Conservation (phyloP, 192 early-diverging fungal species). For the Podila clonocystis region DNA sequence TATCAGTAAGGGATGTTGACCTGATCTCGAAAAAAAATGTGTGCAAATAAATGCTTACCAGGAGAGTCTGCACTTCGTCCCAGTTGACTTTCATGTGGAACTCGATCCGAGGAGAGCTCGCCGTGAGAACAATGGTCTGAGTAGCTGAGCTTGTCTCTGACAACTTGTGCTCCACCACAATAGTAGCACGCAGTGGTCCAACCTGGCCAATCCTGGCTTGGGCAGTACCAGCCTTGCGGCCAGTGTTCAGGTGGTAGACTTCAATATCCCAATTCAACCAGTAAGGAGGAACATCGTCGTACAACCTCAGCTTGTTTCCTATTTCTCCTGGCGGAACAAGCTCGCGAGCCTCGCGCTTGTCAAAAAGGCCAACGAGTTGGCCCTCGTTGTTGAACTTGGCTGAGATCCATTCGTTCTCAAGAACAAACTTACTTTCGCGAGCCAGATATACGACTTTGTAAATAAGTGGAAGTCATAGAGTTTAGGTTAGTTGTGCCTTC, state of each 20-base stretch:
- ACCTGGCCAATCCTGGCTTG: constrained; percentile 65
- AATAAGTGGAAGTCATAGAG: too few species aligned
- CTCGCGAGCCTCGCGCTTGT: constrained; percentile 66
- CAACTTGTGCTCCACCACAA: constrained; percentile 73
- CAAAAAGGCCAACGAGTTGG: constrained; percentile 73
- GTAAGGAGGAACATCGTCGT: constrained; percentile 81
- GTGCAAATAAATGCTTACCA: constrained; percentile 5
- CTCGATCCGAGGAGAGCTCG: constrained; percentile 77
- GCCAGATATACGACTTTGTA: background rate
- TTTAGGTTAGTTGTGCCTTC: too few species aligned
- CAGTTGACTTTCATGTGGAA: constrained; percentile 93
- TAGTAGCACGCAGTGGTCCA: constrained; percentile 83
- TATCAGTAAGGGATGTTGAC: background rate
- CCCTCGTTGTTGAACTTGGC: constrained; percentile 80
- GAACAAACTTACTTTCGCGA: constrained; percentile 53
- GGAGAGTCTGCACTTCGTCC: constrained; percentile 79
- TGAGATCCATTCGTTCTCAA: constrained; percentile 82
- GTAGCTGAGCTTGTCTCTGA: constrained; percentile 71
- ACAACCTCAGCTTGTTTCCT: constrained; percentile 84
- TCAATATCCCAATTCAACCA: constrained; percentile 78
- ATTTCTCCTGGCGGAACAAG: constrained; percentile 60
- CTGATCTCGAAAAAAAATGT: constrained; percentile 1
- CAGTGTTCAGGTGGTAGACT: constrained; percentile 93
- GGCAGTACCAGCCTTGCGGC: constrained; percentile 67
- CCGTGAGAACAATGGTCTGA: constrained; percentile 83